Evolutionary conservation across 2,329 filamentous ascomycete genomes (phyloP), one percentile per base, ranked within the genome.

Genomic region (Aspergillus candidus): DNA sequence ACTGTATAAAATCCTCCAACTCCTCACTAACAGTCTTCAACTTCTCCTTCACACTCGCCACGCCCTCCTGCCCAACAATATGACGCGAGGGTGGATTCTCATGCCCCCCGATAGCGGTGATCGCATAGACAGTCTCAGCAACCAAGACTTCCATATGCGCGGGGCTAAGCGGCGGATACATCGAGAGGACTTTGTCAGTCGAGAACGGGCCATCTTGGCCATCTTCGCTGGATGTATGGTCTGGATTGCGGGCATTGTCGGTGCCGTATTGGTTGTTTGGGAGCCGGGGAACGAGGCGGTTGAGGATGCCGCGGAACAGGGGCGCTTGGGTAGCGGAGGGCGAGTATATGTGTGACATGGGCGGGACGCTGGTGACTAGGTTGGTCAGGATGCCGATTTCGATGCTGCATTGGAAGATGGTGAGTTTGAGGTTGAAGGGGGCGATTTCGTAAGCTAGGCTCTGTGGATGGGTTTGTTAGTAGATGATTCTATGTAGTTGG

Each of bases 11-110:
- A 55, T 97, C 93, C 65, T 97, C 93, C 44, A 97, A 71, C 70
- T 97, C 93, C 64, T 97, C 90, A 51, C 88, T 94, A 3, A 96
- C 88, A 2, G 89, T 96, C 72, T 94, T 95, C 44, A 98, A 72
- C 70, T 97, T 97, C 69, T 97, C 93, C 65, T 91, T 94, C 32
- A 97, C 91, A 33, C 86, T 86, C 5, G 81, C 77, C 11, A 91
- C 85, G 1, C 88, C 91, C 65, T 97, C 93, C 43, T 85, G 81
- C 0, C 93, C 91, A 2, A 97, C 90, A 57, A 97, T 96, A 63
- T 97, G 91, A 29, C 93, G 76, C 1, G 89, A 88, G 0, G 93
- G 93, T 2, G 93, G 93, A 63, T 97, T 97, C 62, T 96, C 90
- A 63, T 96, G 90, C 0, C 91, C 93, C 0, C 89, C 93, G 55